Evolutionary conservation across 1,139 yeast genomes (phyloP), one percentile per base, ranked within the genome.

Genomic region (Sugiyamaella xylanicola): DNA sequence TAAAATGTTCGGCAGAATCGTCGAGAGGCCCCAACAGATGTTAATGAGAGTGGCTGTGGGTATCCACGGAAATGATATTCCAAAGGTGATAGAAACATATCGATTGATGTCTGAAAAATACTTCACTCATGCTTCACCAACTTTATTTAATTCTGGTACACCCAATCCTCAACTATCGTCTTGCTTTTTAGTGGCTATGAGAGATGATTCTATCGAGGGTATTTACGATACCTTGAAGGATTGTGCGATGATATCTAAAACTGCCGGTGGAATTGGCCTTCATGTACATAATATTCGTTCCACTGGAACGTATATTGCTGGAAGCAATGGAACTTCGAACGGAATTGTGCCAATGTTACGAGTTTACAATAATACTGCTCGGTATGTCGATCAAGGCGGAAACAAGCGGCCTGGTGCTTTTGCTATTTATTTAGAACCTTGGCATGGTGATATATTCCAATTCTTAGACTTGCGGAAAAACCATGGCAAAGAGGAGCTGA

Each of bases 301-400:
- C 20, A 77, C 85, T 43, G 92, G 92, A 36, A 80, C 92, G 15
- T 81, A 81, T 65, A 86, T 87, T 64, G 85, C 89, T 55, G 87
- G 89, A 63, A 83, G 91, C 5, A 85, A 84, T 63, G 95, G 93
- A 61, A 79, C 84, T 19, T 85, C 92, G 8, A 85, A 83, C 60
- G 95, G 95, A 51, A 75, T 87, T 54, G 85, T 87, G 57, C 95
- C 95, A 17, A 87, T 87, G 95, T 79, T 87, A 51, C 78, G 92
- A 63, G 93, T 87, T 17, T 87, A 83, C 74, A 87, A 87, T 74
- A 85, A 86, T 68, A 86, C 93, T 54, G 93, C 93, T n/a, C 77
- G 95, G 66, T 87, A 86, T 66, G 95, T 87, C 35, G 95, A 87
- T 64, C 95, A 87, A 74, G 95, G 95, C 66, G 95, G 95, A 59